Conservation (phyloP, 805 yeast genomes). For the Saccharomyces kudriavzevii region DNA sequence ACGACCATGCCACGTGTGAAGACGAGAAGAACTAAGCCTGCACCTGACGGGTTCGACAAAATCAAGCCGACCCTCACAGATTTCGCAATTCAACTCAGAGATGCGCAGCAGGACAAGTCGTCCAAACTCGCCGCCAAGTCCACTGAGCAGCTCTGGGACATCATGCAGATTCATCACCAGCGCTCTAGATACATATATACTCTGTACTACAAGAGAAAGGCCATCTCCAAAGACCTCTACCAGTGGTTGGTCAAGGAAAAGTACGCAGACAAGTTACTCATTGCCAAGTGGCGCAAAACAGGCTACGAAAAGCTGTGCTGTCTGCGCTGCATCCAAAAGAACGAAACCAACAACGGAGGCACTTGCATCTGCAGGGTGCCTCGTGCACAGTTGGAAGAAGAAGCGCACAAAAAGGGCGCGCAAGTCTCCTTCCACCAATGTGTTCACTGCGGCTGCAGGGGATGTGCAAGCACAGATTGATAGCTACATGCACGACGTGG, state of each 20-base stretch:
- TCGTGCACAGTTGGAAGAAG: constrained; percentile 38
- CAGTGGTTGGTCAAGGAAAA: constrained; percentile 64
- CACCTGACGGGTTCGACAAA: constrained; percentile 70
- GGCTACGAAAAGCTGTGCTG: constrained; percentile 88
- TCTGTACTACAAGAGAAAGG: constrained; percentile 59
- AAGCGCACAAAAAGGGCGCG: constrained; percentile 18
- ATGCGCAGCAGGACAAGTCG: constrained; percentile 35
- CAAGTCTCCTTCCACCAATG: constrained; percentile 43
- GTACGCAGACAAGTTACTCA: constrained; percentile 58
- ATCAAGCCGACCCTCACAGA: constrained; percentile 58
- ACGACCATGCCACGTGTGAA: constrained; percentile 17
- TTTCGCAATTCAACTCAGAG: constrained; percentile 51
- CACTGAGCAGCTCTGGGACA: constrained; percentile 59
- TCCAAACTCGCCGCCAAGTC: constrained; percentile 41
- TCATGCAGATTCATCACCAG: constrained; percentile 63
- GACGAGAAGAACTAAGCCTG: constrained; percentile 31
- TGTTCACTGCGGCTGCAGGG: constrained; percentile 76
- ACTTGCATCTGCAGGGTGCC: constrained; percentile 88
- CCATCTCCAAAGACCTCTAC: constrained; percentile 60
- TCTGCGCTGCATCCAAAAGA: constrained; percentile 59
- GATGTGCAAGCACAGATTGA: constrained; percentile 72
- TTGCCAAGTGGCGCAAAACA: constrained; percentile 77
- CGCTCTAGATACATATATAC: constrained; percentile 69
- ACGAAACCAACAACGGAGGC: constrained; percentile 54
- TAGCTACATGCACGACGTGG: background rate